Conservation (phyloP, 345 rosid genomes). For the Xanthoceras sorbifolium region DNA sequence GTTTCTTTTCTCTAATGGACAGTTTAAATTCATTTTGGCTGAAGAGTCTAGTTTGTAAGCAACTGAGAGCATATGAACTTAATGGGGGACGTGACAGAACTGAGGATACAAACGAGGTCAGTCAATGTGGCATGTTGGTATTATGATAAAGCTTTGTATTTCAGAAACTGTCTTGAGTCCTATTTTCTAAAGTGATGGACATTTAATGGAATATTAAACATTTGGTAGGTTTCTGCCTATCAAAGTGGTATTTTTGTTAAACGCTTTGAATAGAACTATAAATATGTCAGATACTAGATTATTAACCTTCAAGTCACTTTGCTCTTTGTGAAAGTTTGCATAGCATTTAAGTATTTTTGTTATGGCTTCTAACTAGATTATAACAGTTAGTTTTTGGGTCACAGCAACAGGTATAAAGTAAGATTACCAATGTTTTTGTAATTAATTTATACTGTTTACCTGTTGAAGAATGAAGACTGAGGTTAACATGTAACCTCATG, state of each 20-base stretch:
- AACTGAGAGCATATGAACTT: neutral
- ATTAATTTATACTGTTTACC: too few species aligned
- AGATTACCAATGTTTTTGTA: neutral
- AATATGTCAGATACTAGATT: neutral
- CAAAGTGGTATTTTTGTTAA: slow-evolving; percentile 41
- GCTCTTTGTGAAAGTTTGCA: neutral
- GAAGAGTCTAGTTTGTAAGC: neutral
- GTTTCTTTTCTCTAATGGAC: neutral
- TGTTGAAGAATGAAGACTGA: too few species aligned
- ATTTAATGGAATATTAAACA: neutral
- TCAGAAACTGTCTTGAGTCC: neutral
- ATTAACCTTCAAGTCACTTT: neutral
- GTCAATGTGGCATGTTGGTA: neutral
- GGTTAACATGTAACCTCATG: too few species aligned
- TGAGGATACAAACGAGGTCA: neutral
- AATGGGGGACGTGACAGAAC: neutral
- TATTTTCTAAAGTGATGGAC: neutral
- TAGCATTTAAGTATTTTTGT: neutral
- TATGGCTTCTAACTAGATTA: neutral
- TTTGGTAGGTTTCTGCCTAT: neutral
- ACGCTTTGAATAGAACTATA: too few species aligned
- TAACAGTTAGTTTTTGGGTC: neutral
- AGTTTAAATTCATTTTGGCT: neutral
- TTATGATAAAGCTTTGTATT: neutral
- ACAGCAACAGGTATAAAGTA: neutral